Conservation (phyloP, 352 stramenopile species). For the Phytophthora colocasiae region DNA sequence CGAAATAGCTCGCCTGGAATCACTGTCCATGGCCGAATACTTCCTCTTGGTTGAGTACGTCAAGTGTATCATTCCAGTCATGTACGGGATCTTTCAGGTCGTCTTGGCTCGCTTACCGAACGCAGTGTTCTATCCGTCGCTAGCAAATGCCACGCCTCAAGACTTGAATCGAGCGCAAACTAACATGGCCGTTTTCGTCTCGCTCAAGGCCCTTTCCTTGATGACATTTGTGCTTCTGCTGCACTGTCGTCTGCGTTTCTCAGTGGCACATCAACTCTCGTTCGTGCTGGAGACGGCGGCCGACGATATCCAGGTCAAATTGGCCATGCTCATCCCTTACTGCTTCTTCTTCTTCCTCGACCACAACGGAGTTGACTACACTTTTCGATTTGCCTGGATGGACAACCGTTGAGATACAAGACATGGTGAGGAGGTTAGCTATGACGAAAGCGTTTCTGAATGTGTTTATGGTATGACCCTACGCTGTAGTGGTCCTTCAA, state of each 20-base stretch:
- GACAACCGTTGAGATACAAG: not conserved
- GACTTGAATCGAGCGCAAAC: conserved; percentile 1
- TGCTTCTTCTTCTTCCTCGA: conserved; percentile 40
- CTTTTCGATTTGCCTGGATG: conserved; percentile 22
- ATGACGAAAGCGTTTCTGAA: too few species aligned
- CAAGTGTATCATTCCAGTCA: not conserved
- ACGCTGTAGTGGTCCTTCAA: too few species aligned
- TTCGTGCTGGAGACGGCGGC: conserved; percentile 39
- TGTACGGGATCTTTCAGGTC: not conserved
- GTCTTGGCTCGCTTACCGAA: not conserved
- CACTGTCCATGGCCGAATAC: not conserved
- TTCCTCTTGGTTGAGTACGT: not conserved
- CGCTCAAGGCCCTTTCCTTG: conserved; percentile 24
- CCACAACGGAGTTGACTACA: conserved; percentile 33
- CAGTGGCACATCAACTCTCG: conserved; percentile 32
- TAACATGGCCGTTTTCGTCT: conserved; percentile 21
- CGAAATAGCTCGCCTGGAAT: not conserved
- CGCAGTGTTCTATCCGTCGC: not conserved
- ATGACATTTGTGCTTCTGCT: conserved; percentile 15
- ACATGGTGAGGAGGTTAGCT: too few species aligned
- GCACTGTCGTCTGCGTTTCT: conserved; percentile 21
- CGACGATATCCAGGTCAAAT: conserved; percentile 32
- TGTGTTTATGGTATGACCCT: too few species aligned
- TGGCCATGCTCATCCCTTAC: conserved; percentile 35
- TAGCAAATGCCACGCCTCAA: not conserved